phyloP scores from a whole-genome alignment of 305 asterid genomes.

The Plantago coronopus region DNA sequence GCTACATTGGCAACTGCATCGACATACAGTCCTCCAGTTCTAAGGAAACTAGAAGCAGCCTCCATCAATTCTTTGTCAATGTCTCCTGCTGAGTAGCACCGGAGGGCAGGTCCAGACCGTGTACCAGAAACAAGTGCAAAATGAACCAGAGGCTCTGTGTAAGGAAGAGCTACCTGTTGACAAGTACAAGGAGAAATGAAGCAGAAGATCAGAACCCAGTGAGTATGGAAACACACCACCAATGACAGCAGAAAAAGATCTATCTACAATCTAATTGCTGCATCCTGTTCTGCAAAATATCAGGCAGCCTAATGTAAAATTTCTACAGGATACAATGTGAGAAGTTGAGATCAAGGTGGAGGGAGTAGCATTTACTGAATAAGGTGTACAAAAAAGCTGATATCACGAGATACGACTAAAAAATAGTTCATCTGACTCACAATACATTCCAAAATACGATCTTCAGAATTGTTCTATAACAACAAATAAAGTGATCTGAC shows the following conservation, averaged over 20 bases:
- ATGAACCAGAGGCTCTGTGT: conserved; percentile 79
- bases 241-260: neutral
- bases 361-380: too few relatives aligned
- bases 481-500: conserved; percentile 32
- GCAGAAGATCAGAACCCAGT: too few relatives aligned
- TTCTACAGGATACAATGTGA: too few relatives aligned
- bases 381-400: too few relatives aligned
- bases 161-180: conserved; percentile 66
- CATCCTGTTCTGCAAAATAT: too few relatives aligned
- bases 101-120: conserved; percentile 79
- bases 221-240: neutral
- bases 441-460: too few relatives aligned
- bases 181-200: neutral
- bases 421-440: too few relatives aligned
- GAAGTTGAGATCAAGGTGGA: too few relatives aligned
- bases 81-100: conserved; percentile 75
- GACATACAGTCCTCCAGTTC: conserved; percentile 52
- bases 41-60: conserved; percentile 59
- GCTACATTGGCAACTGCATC: conserved; percentile 53
- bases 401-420: too few relatives aligned
- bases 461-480: too few relatives aligned
- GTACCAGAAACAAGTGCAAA: conserved; percentile 68
- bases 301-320: too few relatives aligned
- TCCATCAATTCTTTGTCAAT: conserved; percentile 74
- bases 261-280: too few relatives aligned